Evolutionary conservation across 2,329 filamentous ascomycete genomes (phyloP), one percentile per base, ranked within the genome.

Genomic region (Botrytis sinoallii): DNA sequence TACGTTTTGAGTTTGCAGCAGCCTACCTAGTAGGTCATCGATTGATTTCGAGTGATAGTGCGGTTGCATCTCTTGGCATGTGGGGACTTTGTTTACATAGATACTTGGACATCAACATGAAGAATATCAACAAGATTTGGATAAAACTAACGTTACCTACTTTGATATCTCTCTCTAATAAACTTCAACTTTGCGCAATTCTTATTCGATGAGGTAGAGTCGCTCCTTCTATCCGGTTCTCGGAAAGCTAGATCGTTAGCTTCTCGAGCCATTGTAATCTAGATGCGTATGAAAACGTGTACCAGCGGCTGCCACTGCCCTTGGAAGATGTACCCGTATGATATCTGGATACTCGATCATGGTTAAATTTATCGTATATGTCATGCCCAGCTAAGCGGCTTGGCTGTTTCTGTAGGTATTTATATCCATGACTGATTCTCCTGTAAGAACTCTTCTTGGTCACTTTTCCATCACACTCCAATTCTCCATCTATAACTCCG

Each of bases 1-100:
- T 9, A 32, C n/a, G 46, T 22, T 68, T 42, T 68, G 66, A 68
- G 48, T 68, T 68, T 69, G 38, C 64, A 66, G 20, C 44, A 29
- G 32, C 22, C 35, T 46, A 32, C 32, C 32, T 32, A 32, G 32
- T 32, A 52, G 46, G 29, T 44, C 18, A 32, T 69, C 22, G 40
- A 35, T 57, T 20, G 48, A 12, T 42, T 22, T 42, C 18, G 20
- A 57, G 38, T 42, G 20, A 22, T 69, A 57, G 38, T 57, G n/a
- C 18, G 29, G n/a, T 57, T 69, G 29, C 10, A 48, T n/a, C 25
- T 57, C 48, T 57, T 69, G 52, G n/a, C 48, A 57, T 42, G 52
- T 42, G 38, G 66, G 48, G 22, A 40, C n/a, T 32, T 69, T 44
- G 5, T 42, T 22, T 57, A 57, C 35, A 22, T 29, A 32, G 32